Conservation (phyloP, 805 yeast genomes). For the Myxozyma sirexii region DNA sequence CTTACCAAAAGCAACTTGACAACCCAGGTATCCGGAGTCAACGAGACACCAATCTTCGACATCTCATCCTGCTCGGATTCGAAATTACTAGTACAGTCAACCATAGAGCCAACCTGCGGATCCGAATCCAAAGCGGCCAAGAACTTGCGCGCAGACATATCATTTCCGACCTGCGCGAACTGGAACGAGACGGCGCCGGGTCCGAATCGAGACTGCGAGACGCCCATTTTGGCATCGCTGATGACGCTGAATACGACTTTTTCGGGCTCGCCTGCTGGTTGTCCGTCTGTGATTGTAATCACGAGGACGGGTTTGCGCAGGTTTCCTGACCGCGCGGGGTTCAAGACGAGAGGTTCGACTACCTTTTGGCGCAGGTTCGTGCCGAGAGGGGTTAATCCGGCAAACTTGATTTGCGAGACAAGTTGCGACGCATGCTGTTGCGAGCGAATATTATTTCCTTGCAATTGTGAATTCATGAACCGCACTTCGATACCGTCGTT, state of each 20-base stretch:
- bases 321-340: slow-evolving; percentile 33
- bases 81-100: slow-evolving; percentile 39
- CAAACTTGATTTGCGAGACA: slow-evolving; percentile 36
- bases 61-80: slow-evolving; percentile 42
- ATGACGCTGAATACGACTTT: slow-evolving; percentile 36
- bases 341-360: slow-evolving; percentile 38
- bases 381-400: slow-evolving; percentile 41
- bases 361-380: slow-evolving; percentile 36
- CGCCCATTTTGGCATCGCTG: slow-evolving; percentile 34
- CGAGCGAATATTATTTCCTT: slow-evolving; percentile 36
- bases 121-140: slow-evolving; percentile 38
- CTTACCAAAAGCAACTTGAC: slow-evolving; percentile 38
- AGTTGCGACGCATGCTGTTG: slow-evolving; percentile 36
- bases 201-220: slow-evolving; percentile 36
- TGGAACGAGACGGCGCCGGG: slow-evolving; percentile 42
- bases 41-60: slow-evolving; percentile 39
- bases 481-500: slow-evolving; percentile 41
- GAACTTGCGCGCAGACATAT: slow-evolving; percentile 39
- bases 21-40: slow-evolving; percentile 40
- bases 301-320: slow-evolving; percentile 40
- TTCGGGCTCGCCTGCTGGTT: slow-evolving; percentile 41
- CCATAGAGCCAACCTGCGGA: slow-evolving; percentile 38
- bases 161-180: slow-evolving; percentile 43
- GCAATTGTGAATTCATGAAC: slow-evolving; percentile 38
- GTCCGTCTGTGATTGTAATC: slow-evolving; percentile 42